A percentile compares a stretch with the other conserved stretches of the same genome.
These are phyloP conservation scores for Omphalea diandra DNA, from an alignment of 441 rosid species.

Conservation along the genomic window DNA sequence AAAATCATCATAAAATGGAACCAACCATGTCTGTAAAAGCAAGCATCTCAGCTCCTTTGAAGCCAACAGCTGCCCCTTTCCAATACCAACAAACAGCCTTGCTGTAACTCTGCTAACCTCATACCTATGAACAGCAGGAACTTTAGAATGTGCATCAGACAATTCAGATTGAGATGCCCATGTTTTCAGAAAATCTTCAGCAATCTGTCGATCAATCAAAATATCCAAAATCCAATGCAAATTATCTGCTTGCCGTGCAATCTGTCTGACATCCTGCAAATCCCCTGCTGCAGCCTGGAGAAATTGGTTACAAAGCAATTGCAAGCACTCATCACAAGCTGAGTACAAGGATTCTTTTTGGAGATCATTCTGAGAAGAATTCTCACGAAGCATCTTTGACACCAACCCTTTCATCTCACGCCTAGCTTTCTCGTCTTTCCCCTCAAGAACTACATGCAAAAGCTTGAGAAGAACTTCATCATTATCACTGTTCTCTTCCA, in stretches of 20 bases:
- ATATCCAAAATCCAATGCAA: conserved; percentile 92
- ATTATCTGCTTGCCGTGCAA: conserved; percentile 90
- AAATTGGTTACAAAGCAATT: conserved; percentile 56
- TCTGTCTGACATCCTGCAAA: conserved; percentile 57
- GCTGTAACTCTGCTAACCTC: conserved; percentile 91
- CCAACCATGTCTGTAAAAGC: conserved; percentile 86
- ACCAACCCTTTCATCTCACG: conserved; percentile 96
- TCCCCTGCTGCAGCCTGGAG: conserved; percentile 66
- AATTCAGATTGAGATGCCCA: conserved; percentile 92
- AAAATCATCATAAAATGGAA: conserved; percentile 87
- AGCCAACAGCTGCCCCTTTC: conserved; percentile 83
- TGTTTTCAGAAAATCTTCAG: conserved; percentile 75
- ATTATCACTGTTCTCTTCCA: conserved; percentile 44
- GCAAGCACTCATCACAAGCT: conserved; percentile 84
- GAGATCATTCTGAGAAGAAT: conserved; percentile 81
- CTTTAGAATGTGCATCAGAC: conserved; percentile 62
- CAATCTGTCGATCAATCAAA: conserved; percentile 85
- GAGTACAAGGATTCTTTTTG: conserved; percentile 83
- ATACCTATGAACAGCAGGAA: conserved; percentile 79
- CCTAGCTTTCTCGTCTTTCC: conserved; percentile 95
- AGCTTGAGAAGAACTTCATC: conserved; percentile 88
- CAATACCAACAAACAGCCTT: conserved; percentile 83
- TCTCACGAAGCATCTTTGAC: conserved; percentile 95
- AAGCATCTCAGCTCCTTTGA: conserved; percentile 72
- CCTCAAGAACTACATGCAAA: conserved; percentile 84